phyloP scores from a whole-genome alignment of 2,329 filamentous ascomycete species.

The Macroventuria anomochaeta region DNA sequence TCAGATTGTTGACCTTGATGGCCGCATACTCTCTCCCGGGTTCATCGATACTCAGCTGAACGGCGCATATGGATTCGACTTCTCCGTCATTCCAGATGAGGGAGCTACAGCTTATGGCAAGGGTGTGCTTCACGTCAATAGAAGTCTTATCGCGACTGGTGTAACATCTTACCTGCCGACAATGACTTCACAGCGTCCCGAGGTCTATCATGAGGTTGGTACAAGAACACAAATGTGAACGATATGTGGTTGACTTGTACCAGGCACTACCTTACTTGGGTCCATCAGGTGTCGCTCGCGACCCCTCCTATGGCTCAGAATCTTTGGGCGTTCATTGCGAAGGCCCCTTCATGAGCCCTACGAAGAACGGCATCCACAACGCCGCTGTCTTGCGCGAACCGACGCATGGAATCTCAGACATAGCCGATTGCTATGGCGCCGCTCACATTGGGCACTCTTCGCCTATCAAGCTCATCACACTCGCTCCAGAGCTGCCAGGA shows the following conservation, averaged over 20 bases:
- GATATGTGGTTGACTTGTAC: constrained; percentile 2
- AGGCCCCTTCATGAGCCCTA: constrained; percentile 83
- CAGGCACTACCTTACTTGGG: constrained; percentile 77
- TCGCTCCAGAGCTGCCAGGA: constrained; percentile 78
- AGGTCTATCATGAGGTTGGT: constrained; percentile 77
- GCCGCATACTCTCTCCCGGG: constrained; percentile 83
- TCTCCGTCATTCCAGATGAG: constrained; percentile 76
- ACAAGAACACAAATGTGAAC: background rate
- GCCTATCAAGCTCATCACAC: constrained; percentile 79
- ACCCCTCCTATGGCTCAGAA: constrained; percentile 75
- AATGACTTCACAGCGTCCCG: constrained; percentile 78
- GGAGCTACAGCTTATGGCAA: constrained; percentile 68
- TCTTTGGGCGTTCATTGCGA: constrained; percentile 90
- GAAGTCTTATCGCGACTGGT: constrained; percentile 74
- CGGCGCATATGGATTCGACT: constrained; percentile 91
- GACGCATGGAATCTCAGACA: constrained; percentile 66
- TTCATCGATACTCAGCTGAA: constrained; percentile 93
- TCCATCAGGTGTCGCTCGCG: constrained; percentile 68
- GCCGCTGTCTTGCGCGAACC: constrained; percentile 71
- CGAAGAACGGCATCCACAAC: constrained; percentile 88
- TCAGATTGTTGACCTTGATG: constrained; percentile 76
- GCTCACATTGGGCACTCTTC: constrained; percentile 64
- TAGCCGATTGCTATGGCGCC: constrained; percentile 74
- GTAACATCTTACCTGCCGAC: constrained; percentile 90
- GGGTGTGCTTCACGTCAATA: constrained; percentile 74